A percentile compares a stretch with the other conserved stretches of the same genome.
These are phyloP conservation scores for Pelargonium citronellum DNA, from an alignment of 441 rosid species.

Conservation along the genomic window DNA sequence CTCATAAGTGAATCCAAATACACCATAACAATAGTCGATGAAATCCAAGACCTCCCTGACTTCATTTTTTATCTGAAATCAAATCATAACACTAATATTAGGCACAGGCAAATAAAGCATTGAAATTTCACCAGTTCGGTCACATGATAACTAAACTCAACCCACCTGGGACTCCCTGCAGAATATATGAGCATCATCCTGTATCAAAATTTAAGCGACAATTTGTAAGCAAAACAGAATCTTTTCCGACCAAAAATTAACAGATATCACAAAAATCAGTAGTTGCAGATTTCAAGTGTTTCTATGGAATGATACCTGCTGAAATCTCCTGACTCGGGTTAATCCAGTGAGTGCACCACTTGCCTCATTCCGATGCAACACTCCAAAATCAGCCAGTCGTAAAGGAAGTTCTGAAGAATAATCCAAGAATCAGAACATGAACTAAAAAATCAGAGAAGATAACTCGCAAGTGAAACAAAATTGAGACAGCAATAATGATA, in stretches of 20 bases:
- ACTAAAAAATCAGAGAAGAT: background rate
- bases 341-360: constrained; percentile 97
- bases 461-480: background rate
- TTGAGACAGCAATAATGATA: background rate
- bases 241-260: background rate
- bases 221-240: background rate
- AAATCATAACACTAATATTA: constrained; percentile 19
- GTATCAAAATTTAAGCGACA: constrained; percentile 26
- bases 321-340: constrained; percentile 96
- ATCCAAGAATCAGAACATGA: constrained; percentile 15
- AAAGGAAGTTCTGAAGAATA: constrained; percentile 75
- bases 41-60: constrained; percentile 78
- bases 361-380: constrained; percentile 95
- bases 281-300: background rate
- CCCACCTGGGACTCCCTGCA: constrained; percentile 80
- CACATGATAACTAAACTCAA: constrained; percentile 19
- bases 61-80: constrained; percentile 76
- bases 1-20: constrained; percentile 89
- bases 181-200: constrained; percentile 99
- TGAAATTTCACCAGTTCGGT: background rate
- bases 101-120: constrained; percentile 11
- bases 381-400: constrained; percentile 93
- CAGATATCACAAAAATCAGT: background rate
- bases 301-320: constrained; percentile 50
- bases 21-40: constrained; percentile 56